Evolutionary conservation across 1,139 yeast species (phyloP).

Genomic region (Sugiyamaella pinicola): DNA sequence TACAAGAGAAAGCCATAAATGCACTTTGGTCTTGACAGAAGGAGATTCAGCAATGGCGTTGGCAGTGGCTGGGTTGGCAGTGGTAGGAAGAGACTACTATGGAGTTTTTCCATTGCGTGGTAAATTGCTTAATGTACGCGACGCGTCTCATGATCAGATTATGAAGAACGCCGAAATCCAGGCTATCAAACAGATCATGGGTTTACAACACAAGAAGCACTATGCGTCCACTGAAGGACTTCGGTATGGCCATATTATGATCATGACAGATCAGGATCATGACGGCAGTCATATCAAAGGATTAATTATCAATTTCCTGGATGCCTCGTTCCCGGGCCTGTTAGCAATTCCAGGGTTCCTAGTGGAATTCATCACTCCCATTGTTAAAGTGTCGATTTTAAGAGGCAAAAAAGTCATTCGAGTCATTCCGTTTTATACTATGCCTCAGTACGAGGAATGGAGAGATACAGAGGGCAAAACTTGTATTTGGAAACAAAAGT

Average conservation of each 20-base stretch:
- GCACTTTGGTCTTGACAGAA: conserved; percentile 92
- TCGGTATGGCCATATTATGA: conserved; percentile 96
- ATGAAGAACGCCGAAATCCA: conserved; percentile 92
- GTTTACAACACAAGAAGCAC: conserved; percentile 86
- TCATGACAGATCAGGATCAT: conserved; percentile 99
- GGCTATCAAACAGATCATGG: conserved; percentile 93
- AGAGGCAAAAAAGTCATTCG: conserved; percentile 59
- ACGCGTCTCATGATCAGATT: conserved; percentile 92
- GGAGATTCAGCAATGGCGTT: conserved; percentile 95
- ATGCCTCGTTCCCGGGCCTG: conserved; percentile 92
- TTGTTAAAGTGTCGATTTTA: conserved; percentile 82
- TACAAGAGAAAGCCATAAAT: conserved; percentile 84
- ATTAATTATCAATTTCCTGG: conserved; percentile 87
- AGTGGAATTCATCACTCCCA: conserved; percentile 94
- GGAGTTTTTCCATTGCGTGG: conserved; percentile 97
- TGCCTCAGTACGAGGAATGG: conserved; percentile 97
- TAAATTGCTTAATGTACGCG: conserved; percentile 91
- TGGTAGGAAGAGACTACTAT: conserved; percentile 92
- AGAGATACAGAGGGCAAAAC: conserved; percentile 76
- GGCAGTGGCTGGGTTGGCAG: conserved; percentile 93
- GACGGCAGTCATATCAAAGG: conserved; percentile 99
- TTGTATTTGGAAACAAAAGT: conserved; percentile 89
- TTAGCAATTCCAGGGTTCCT: conserved; percentile 89
- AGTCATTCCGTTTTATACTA: conserved; percentile 78
- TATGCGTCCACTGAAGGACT: conserved; percentile 74